phyloP scores from a whole-genome alignment of 179 eudicot genomes.

The Silene coronaria region DNA sequence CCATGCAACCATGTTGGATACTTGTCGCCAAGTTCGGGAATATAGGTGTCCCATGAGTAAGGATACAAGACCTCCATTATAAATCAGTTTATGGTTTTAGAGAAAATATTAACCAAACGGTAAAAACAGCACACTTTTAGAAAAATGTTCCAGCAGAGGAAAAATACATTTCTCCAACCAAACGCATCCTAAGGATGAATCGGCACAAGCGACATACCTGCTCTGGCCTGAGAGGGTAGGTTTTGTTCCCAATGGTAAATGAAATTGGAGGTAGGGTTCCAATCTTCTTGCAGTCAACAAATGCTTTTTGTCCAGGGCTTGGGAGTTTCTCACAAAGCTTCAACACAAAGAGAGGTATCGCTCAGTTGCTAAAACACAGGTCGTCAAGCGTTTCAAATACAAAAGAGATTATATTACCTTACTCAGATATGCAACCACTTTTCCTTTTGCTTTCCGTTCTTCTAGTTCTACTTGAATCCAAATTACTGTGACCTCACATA shows the following conservation, averaged over 20 bases:
- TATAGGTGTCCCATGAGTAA: background rate
- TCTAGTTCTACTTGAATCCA: constrained; percentile 33
- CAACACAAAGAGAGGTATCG: background rate
- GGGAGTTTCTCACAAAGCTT: constrained; percentile 43
- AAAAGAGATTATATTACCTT: constrained; percentile 25
- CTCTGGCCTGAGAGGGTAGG: constrained; percentile 34
- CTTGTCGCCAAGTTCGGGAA: too few relatives aligned
- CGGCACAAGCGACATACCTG: constrained; percentile 19
- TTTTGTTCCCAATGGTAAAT: constrained; percentile 27
- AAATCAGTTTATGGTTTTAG: too few relatives aligned
- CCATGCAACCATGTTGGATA: too few relatives aligned
- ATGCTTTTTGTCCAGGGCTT: constrained; percentile 30
- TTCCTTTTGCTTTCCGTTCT: constrained; percentile 27
- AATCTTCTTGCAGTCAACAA: constrained; percentile 31
- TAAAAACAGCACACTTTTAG: too few relatives aligned
- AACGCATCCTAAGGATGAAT: too few relatives aligned
- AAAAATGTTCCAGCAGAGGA: background rate
- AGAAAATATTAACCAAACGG: too few relatives aligned
- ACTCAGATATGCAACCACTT: constrained; percentile 21
- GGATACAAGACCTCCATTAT: too few relatives aligned
- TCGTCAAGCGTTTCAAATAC: background rate
- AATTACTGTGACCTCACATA: constrained; percentile 36
- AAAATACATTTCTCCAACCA: too few relatives aligned
- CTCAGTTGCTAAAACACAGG: constrained; percentile 10
- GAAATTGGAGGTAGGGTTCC: constrained; percentile 31